phyloP scores from a whole-genome alignment of 164 flowering plant species.

The Sedum album region DNA sequence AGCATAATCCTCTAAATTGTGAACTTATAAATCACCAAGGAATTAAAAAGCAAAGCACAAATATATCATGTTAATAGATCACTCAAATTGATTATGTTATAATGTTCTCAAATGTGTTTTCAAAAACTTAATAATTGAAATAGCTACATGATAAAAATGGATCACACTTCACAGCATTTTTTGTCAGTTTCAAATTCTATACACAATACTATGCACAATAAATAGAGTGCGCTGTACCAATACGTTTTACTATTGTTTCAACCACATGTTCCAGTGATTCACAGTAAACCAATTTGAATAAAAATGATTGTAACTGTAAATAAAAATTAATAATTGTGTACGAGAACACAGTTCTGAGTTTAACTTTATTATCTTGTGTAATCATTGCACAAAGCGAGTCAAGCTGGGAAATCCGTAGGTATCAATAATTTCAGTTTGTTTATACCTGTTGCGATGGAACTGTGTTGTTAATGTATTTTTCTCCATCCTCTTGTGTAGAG shows the following conservation, averaged over 20 bases:
- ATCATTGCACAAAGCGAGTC: too few species aligned
- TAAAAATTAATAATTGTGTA: background rate
- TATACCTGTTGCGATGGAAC: slow-evolving; percentile 73
- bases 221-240: too few species aligned
- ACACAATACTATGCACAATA: too few species aligned
- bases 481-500: slow-evolving; percentile 72
- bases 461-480: slow-evolving; percentile 62
- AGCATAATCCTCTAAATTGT: too few species aligned
- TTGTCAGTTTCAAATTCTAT: too few species aligned
- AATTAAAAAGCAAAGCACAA: background rate
- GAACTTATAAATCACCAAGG: background rate
- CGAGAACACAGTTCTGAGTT: background rate
- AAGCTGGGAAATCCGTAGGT: too few species aligned
- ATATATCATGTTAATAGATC: too few species aligned
- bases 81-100: too few species aligned
- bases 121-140: too few species aligned
- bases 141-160: too few species aligned
- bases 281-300: background rate
- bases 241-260: background rate
- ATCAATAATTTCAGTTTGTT: background rate
- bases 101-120: too few species aligned
- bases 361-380: background rate
- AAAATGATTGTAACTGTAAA: background rate
- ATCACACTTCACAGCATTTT: too few species aligned
- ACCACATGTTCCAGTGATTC: background rate